Percentiles rank a stretch among this genome's conserved stretches.
These are phyloP conservation scores for Chlamydomonas schloesseri DNA, from an alignment of 139 green algal species.

Conservation along the genomic window DNA sequence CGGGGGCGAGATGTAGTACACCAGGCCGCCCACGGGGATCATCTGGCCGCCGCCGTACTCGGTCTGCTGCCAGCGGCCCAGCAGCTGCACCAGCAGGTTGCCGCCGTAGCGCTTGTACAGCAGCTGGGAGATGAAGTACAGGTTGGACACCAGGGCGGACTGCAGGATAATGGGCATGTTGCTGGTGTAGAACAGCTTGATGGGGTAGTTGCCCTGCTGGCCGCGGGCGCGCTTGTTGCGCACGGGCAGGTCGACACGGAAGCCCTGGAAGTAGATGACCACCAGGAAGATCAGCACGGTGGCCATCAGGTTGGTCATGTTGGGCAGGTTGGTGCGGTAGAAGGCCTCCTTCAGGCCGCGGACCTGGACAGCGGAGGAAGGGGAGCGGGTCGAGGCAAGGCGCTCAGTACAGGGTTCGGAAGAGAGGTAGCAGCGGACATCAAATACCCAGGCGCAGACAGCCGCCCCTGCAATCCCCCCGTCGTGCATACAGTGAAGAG, in stretches of 20 bases:
- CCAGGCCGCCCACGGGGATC: constrained; percentile 94
- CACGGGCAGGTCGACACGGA: constrained; percentile 98
- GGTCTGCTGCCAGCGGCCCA: constrained; percentile 70
- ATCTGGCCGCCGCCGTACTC: constrained; percentile 84
- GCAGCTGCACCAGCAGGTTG: constrained; percentile 93
- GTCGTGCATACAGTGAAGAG: too few relatives aligned
- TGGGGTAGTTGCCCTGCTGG: constrained; percentile 93
- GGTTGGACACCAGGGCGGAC: constrained; percentile 98
- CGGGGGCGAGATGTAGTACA: constrained; percentile 99
- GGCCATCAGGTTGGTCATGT: constrained; percentile 97
- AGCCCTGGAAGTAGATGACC: constrained; percentile 94
- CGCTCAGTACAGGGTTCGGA: background rate
- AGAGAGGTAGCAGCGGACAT: too few relatives aligned
- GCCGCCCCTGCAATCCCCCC: too few relatives aligned
- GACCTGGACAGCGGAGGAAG: background rate
- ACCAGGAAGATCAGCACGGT: constrained; percentile 97
- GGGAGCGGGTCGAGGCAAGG: background rate
- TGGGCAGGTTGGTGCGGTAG: constrained; percentile 97
- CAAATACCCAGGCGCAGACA: too few relatives aligned
- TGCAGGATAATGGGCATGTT: constrained; percentile 99
- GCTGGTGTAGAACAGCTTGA: constrained; percentile 99
- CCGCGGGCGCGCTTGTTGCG: constrained; percentile 92
- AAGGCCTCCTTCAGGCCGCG: constrained; percentile 97
- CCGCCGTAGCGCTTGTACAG: constrained; percentile 95
- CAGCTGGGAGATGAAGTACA: constrained; percentile 99